Percentiles rank a stretch among this genome's conserved stretches.
Conservation (phyloP, 2,329 filamentous ascomycete genomes). For the Apiospora hydei region DNA sequence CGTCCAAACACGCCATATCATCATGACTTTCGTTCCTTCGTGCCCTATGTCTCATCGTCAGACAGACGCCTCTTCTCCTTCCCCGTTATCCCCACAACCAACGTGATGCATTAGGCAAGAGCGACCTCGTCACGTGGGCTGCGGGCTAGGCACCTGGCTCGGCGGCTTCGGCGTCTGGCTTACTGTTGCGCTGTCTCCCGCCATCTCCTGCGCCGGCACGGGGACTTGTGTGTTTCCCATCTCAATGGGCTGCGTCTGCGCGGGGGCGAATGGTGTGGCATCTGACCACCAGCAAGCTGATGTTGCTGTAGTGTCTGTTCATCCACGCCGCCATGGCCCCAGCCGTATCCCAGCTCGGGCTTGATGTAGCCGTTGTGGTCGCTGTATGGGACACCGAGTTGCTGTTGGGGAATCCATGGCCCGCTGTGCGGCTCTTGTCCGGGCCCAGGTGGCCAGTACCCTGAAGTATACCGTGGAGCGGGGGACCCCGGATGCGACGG, state of each 20-base stretch:
- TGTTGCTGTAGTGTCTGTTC: neutral
- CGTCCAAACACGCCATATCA: too few relatives aligned
- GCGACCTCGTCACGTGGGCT: neutral
- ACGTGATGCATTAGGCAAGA: too few relatives aligned
- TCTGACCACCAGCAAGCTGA: neutral
- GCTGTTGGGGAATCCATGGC: neutral
- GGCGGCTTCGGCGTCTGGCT: neutral
- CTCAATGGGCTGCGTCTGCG: neutral
- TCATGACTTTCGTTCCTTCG: too few relatives aligned
- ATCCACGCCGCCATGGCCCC: neutral
- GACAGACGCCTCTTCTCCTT: neutral
- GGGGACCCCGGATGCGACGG: conserved; percentile 19
- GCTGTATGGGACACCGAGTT: neutral
- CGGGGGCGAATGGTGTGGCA: neutral
- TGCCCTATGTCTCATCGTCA: neutral
- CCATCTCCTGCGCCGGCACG: neutral
- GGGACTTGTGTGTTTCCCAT: neutral
- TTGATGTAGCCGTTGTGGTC: neutral
- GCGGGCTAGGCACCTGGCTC: neutral
- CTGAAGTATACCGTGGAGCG: conserved; percentile 21
- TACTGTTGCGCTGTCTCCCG: neutral
- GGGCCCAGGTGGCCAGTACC: conserved; percentile 7
- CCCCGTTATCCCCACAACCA: neutral
- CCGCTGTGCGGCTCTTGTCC: neutral
- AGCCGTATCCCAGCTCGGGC: neutral